Base-by-base conservation (phyloP, 2,329 filamentous ascomycete species). In the Cytospora schulzeri region DNA sequence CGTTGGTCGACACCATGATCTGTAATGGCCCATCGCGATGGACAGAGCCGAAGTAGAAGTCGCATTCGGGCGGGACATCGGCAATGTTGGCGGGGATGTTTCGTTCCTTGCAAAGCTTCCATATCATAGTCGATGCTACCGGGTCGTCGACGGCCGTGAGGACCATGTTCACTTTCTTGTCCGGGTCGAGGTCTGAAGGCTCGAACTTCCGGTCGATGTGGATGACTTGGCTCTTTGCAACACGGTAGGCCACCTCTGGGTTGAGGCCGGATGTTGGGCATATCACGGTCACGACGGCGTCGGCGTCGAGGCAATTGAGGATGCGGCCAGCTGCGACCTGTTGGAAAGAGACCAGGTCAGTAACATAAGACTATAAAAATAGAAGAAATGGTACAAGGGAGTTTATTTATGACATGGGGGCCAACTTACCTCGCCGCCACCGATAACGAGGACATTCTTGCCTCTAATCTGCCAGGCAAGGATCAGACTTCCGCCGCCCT, bases 1-100 rank as follows among this genome's bases (percentile, higher is more conserved):
- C 95, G 75, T 98, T 99, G 41, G 95, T 99, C 79, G 91, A 96
- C 71, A 99, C 94, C 95, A 99, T 99, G 72, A 99, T 90, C 80
- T 99, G 95, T 66, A 99, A 78, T 7, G 95, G 95, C 0, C 95
- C 95, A 75, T 99, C 95, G 58, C 95, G 89, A 78, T 99, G 92
- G 48, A 97, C 89, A 74, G 91, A 95, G 68, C 95, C 95, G 79
- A 99, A 99, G 82, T 97, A 99, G 75, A 99, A 99, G 74, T 99
- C 95, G 77, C 95, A 99, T 76, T 99, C 95, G 0, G 92, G 86
- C 0, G 95, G 95, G 4, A 99, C 95, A 75, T 99, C 95, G 70
- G 95, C 95, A 69, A 99, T 97, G 77, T 99, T 99, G 64, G 93
- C 93, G 7, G 93, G 88, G 69, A 98, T 91, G 66, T 88, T 88